Evolutionary conservation across 2,329 filamentous ascomycete genomes (phyloP).

Genomic region (Xylariaceae sp.): DNA sequence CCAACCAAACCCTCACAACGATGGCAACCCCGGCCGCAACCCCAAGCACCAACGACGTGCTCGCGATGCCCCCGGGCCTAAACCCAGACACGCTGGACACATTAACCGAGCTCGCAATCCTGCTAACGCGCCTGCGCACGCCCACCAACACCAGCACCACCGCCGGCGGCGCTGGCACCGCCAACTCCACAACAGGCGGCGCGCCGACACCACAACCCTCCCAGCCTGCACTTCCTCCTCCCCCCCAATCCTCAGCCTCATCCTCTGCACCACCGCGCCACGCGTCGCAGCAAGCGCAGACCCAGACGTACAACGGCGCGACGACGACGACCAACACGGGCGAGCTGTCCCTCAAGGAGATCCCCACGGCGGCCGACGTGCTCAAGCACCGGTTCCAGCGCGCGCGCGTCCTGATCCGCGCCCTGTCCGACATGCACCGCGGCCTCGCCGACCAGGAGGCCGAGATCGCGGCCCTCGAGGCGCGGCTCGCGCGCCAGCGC

Average conservation of each 20-base stretch:
- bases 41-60: slow-evolving; percentile 31
- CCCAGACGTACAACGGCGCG: slow-evolving; percentile 36
- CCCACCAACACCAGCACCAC: slow-evolving; percentile 38
- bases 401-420: slow-evolving; percentile 67
- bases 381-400: slow-evolving; percentile 84
- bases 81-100: slow-evolving; percentile 84
- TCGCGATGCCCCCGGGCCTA: slow-evolving; percentile 64
- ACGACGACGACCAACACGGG: slow-evolving; percentile 36
- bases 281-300: slow-evolving; percentile 26
- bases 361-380: slow-evolving; percentile 75
- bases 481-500: slow-evolving; percentile 63
- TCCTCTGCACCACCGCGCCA: slow-evolving; percentile 14
- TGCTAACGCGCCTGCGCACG: slow-evolving; percentile 73
- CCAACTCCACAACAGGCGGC: slow-evolving; percentile 38
- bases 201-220: slow-evolving; percentile 30
- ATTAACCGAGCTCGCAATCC: slow-evolving; percentile 76
- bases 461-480: slow-evolving; percentile 70
- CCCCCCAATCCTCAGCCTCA: too few relatives aligned
- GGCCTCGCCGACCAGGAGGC: slow-evolving; percentile 68
- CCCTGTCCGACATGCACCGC: slow-evolving; percentile 71
- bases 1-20: not conserved
- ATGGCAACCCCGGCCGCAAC: slow-evolving; percentile 8
- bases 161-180: slow-evolving; percentile 3
- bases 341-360: slow-evolving; percentile 66
- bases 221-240: too few relatives aligned